A percentile compares a stretch with the other conserved stretches of the same genome.
Evolutionary conservation across 805 yeast species (phyloP).

Genomic region (Zygosaccharomyces siamensis): DNA sequence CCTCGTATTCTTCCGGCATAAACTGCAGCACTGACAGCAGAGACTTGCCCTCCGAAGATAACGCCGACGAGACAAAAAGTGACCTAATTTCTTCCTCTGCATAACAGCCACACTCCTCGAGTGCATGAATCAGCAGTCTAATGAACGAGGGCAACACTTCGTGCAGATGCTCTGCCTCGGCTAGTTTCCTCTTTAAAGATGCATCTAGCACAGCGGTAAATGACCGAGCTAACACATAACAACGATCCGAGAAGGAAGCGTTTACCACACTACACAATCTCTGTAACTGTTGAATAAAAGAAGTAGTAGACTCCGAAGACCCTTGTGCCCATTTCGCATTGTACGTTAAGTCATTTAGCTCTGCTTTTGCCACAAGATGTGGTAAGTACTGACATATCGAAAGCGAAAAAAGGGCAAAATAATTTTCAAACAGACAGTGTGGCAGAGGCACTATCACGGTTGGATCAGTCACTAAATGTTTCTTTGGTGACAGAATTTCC

Average conservation of each 20-base stretch:
- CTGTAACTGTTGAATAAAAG: slow-evolving; percentile 29
- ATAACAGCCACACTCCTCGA: slow-evolving; percentile 21
- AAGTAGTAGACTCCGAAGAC: not conserved
- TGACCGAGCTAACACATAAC: slow-evolving; percentile 22
- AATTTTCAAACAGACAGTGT: slow-evolving; percentile 27
- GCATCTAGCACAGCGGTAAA: slow-evolving; percentile 23
- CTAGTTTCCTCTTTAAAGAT: slow-evolving; percentile 17
- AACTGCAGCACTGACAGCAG: slow-evolving; percentile 30
- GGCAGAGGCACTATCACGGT: slow-evolving; percentile 25
- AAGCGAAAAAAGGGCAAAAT: slow-evolving; percentile 28
- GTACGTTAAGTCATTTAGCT: slow-evolving; percentile 24
- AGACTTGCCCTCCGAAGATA: slow-evolving; percentile 18
- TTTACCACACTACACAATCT: slow-evolving; percentile 23
- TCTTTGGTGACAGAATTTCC: not conserved
- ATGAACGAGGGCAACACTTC: slow-evolving; percentile 31
- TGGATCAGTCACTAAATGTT: slow-evolving; percentile 18
- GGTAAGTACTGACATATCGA: slow-evolving; percentile 26
- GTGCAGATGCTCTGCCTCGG: slow-evolving; percentile 26
- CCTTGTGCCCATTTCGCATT: slow-evolving; percentile 29
- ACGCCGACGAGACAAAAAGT: slow-evolving; percentile 29
- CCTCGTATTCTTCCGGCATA: slow-evolving; percentile 33
- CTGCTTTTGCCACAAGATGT: slow-evolving; percentile 20
- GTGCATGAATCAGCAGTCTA: slow-evolving; percentile 23
- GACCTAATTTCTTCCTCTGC: slow-evolving; percentile 13
- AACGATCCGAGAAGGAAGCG: slow-evolving; percentile 20